Evolutionary conservation across 495 filamentous ascomycete genomes (phyloP).

Genomic region (Daldinia grandis): DNA sequence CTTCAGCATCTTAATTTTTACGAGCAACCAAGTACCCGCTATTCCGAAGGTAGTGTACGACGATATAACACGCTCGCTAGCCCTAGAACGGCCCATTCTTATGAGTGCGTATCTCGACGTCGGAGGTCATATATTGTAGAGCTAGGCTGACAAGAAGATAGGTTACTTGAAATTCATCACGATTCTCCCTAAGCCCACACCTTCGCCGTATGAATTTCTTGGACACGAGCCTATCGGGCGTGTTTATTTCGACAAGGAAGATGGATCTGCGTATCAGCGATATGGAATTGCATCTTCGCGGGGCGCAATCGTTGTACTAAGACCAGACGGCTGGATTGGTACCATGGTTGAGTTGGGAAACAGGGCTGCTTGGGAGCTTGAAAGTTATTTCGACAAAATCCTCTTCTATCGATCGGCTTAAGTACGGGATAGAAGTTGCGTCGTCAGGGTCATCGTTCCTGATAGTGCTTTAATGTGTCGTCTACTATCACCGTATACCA

Average conservation of each 20-base stretch:
- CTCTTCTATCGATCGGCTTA: neutral
- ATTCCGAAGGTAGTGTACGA: constrained; percentile 13
- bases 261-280: constrained; percentile 44
- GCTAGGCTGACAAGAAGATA: constrained; percentile 11
- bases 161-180: constrained; percentile 46
- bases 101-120: constrained; percentile 1
- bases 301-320: constrained; percentile 51
- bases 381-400: constrained; percentile 44
- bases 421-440: neutral
- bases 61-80: neutral
- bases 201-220: constrained; percentile 53
- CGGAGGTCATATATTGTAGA: neutral
- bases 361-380: constrained; percentile 38
- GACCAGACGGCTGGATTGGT: constrained; percentile 59
- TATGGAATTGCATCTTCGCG: constrained; percentile 47
- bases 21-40: constrained; percentile 39
- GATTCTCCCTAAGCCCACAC: constrained; percentile 43
- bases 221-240: constrained; percentile 47
- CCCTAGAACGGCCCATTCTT: neutral
- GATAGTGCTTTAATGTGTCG: neutral
- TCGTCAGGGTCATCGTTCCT: neutral
- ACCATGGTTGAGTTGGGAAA: constrained; percentile 39
- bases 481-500: neutral
- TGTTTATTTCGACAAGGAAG: constrained; percentile 49
- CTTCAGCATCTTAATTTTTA: constrained; percentile 52